Conservation (phyloP, 345 rosid species). For the Gynandropsis gynandra region DNA sequence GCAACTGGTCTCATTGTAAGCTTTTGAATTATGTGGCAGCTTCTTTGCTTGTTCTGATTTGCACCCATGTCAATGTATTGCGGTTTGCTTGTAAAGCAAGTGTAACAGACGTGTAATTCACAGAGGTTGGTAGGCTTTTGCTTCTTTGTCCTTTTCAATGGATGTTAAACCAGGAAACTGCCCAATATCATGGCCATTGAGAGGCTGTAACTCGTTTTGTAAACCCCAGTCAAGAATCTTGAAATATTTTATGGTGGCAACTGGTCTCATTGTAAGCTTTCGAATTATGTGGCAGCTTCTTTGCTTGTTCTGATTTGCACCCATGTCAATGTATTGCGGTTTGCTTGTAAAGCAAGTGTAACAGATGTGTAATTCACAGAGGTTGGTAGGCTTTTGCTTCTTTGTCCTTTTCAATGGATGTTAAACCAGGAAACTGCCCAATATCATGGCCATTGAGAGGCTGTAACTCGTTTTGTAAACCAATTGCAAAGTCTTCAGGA, state of each 20-base stretch:
- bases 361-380: constrained; percentile 22
- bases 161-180: constrained; percentile 55
- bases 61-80: constrained; percentile 1
- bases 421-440: constrained; percentile 65
- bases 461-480: constrained; percentile 49
- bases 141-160: constrained; percentile 18
- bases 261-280: constrained; percentile 5
- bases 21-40: constrained; percentile 1
- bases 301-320: constrained; percentile 5
- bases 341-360: constrained; percentile 16
- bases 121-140: constrained; percentile 32
- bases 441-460: constrained; percentile 58
- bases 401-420: constrained; percentile 21
- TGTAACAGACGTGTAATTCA: too few species aligned
- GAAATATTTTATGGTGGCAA: background rate
- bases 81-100: constrained; percentile 11
- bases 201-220: constrained; percentile 43
- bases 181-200: constrained; percentile 67
- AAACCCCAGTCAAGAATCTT: constrained; percentile 35
- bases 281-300: background rate
- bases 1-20: background rate
- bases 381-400: constrained; percentile 32
- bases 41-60: background rate
- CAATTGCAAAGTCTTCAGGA: constrained; percentile 58
- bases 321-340: background rate